A percentile compares a stretch with the other conserved stretches of the same genome.
Evolutionary conservation across 2,329 filamentous ascomycete genomes (phyloP).

Genomic region (Cladosporium austrohemisphaericum): DNA sequence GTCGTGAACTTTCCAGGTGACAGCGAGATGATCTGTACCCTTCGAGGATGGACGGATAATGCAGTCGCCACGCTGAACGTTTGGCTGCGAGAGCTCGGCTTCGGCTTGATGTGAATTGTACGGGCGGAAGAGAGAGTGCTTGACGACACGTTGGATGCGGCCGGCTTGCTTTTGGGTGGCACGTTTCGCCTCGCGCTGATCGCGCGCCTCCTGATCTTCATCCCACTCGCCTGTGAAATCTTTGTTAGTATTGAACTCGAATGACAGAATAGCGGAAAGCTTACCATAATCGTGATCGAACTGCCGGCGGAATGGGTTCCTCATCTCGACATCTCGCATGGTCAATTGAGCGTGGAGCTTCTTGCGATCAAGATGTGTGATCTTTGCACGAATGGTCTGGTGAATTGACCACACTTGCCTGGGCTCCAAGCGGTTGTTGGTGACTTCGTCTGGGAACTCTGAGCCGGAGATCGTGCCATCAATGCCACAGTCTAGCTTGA

Average conservation of each 20-base stretch:
- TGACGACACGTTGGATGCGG: conserved; percentile 89
- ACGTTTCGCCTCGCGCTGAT: conserved; percentile 72
- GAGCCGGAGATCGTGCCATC: conserved; percentile 81
- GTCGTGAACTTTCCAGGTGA: conserved; percentile 98
- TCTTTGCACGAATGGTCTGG: conserved; percentile 83
- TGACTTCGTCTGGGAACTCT: conserved; percentile 71
- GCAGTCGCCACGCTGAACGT: conserved; percentile 67
- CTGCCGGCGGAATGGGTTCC: conserved; percentile 65
- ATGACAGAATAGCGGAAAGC: neutral
- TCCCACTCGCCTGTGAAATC: conserved; percentile 66
- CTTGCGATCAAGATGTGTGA: conserved; percentile 82
- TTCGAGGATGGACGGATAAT: conserved; percentile 95
- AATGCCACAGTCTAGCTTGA: conserved; percentile 88
- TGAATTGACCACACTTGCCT: conserved; percentile 68
- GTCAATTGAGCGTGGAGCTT: conserved; percentile 80
- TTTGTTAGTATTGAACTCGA: neutral
- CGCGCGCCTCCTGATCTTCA: conserved; percentile 57
- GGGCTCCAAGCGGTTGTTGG: conserved; percentile 46
- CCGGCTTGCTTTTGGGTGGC: conserved; percentile 78
- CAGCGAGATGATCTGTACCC: conserved; percentile 87
- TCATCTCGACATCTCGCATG: conserved; percentile 75
- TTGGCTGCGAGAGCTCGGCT: conserved; percentile 83
- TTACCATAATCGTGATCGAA: conserved; percentile 59
- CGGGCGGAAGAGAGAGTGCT: conserved; percentile 90
- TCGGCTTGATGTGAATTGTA: conserved; percentile 92